Evolutionary conservation across 2,329 filamentous ascomycete genomes (phyloP).

Genomic region (Sordariomycetes sp.): DNA sequence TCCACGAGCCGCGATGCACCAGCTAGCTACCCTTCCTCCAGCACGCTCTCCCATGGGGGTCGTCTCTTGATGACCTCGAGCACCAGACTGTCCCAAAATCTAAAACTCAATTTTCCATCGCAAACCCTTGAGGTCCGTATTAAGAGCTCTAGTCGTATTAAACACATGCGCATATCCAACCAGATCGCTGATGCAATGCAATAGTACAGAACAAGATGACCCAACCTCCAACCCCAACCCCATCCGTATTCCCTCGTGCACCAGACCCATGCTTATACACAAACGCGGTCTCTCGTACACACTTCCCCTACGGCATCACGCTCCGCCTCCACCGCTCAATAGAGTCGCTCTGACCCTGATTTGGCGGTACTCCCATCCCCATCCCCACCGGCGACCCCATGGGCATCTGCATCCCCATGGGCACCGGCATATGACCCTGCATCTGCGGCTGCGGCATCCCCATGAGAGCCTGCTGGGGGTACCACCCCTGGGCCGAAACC

Average conservation of each 20-base stretch:
- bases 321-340: background rate
- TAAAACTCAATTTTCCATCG: background rate
- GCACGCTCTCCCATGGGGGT: no score
- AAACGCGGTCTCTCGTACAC: background rate
- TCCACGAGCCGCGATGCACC: no score
- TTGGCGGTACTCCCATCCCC: slow-evolving; percentile 6
- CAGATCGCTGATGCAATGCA: background rate
- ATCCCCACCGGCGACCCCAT: slow-evolving; percentile 6
- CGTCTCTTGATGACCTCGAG: no score
- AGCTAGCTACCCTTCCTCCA: no score
- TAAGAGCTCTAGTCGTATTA: slow-evolving; percentile 1
- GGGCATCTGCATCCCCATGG: slow-evolving; percentile 11
- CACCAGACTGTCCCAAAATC: background rate
- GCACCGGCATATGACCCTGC: slow-evolving; percentile 1
- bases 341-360: background rate
- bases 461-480: background rate
- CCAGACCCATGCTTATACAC: background rate
- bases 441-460: background rate
- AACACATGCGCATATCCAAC: background rate
- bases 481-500: background rate
- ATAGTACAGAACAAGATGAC: background rate
- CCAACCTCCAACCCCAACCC: no score
- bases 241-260: no score
- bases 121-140: background rate
- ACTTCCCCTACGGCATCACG: background rate